Evolutionary conservation across 2,329 filamentous ascomycete genomes (phyloP), one percentile per base, ranked within the genome.

Genomic region (Pseudogymnoascus sp.): DNA sequence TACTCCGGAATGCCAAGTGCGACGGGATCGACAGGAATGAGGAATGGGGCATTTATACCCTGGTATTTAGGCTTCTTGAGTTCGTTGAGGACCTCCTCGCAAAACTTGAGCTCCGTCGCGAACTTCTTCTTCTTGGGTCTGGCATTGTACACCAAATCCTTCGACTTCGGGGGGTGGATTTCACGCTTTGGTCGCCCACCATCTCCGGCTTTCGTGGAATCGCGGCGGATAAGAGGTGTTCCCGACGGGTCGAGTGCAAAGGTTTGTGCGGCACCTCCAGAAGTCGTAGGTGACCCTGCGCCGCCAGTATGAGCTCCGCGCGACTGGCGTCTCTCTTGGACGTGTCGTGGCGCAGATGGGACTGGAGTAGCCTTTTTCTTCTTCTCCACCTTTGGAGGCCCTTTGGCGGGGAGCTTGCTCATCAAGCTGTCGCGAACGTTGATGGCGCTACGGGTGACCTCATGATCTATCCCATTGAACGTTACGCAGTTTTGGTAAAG

Each of bases 1-100:
- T 99, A 99, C 23, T 89, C 88, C 0, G 94, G 94, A 64, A 97
- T 97, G 72, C 93, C 92, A 61, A 97, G 79, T 0, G 92, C 93
- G 36, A 97, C 92, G 0, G 94, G 92, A 72, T 99, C 94, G 19
- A 99, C 94, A 0, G 94, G 90, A 6, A 83, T 78, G 69, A 91
- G 78, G 77, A 99, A 99, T 64, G 90, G 87, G 62, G 82, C 81
- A 45, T 91, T 91, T 67, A 87, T 78, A 1, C 76, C 72, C 62
- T 79, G 80, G 72, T 97, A 83, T 73, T 90, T 92, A 0, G 82
- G 76, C 72, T 91, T 89, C 74, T 87, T 84, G 33, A 97, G 73
- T 72, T 97, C 91, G 35, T 84, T 83, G 62, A 97, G 73, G 1
- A 93, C 85, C 63, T 91, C 86, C 66, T 95, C 88, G 72, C 91